Conservation (phyloP, 1,139 yeast species). For the Blastobotrys persicus region DNA sequence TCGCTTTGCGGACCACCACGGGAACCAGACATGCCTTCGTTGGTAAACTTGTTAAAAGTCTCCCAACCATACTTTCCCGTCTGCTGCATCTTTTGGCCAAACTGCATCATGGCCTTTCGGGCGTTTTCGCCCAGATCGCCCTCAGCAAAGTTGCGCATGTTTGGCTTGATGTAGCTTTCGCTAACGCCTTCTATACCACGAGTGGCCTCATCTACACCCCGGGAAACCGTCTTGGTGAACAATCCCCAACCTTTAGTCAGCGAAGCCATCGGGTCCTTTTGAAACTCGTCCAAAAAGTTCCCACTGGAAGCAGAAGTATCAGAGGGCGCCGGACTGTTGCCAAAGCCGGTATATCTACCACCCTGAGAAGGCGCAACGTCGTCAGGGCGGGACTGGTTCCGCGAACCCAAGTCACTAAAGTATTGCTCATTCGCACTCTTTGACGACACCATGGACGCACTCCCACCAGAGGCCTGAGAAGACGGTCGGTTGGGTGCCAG, state of each 20-base stretch:
- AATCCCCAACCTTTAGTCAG: slow-evolving; percentile 92
- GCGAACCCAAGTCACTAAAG: slow-evolving; percentile 73
- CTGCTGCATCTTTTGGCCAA: slow-evolving; percentile 90
- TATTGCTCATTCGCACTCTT: slow-evolving; percentile 72
- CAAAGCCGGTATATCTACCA: slow-evolving; percentile 89
- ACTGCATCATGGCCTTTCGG: slow-evolving; percentile 87
- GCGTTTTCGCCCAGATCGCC: slow-evolving; percentile 81
- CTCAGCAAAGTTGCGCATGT: slow-evolving; percentile 75
- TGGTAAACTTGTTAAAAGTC: slow-evolving; percentile 62
- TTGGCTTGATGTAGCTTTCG: slow-evolving; percentile 85
- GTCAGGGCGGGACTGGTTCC: slow-evolving; percentile 71
- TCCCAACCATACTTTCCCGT: slow-evolving; percentile 65
- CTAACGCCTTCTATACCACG: slow-evolving; percentile 46
- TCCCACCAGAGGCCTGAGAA: slow-evolving; percentile 13
- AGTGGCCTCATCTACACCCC: slow-evolving; percentile 62
- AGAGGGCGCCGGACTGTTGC: slow-evolving; percentile 64
- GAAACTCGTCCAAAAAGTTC: slow-evolving; percentile 61
- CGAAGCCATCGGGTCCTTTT: slow-evolving; percentile 84
- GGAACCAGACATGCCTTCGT: slow-evolving; percentile 22
- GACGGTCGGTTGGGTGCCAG: slow-evolving; percentile 13
- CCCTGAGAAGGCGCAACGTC: slow-evolving; percentile 90
- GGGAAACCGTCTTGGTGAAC: slow-evolving; percentile 77
- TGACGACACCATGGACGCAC: slow-evolving; percentile 19
- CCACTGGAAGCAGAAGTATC: slow-evolving; percentile 43
- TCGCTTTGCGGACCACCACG: slow-evolving; percentile 37